phyloP scores from a whole-genome alignment of 2,329 filamentous ascomycete genomes.

The Colletotrichum noveboracense region DNA sequence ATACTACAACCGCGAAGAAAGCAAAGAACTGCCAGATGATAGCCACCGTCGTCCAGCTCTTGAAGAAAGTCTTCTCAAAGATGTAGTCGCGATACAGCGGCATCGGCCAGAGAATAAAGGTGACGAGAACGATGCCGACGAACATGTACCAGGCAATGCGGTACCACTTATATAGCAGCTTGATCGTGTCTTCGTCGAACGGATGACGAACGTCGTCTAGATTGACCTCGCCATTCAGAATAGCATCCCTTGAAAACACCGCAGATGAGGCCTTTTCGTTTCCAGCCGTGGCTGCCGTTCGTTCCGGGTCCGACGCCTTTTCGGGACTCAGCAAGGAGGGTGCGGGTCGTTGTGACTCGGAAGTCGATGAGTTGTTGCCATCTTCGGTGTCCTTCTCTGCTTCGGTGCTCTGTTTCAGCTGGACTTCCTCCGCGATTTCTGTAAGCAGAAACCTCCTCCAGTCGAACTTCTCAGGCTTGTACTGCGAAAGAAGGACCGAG shows the following conservation, averaged over 20 bases:
- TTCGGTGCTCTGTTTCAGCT: not conserved
- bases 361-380: not conserved
- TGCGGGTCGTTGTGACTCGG: not conserved
- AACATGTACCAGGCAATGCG: not conserved
- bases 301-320: not conserved
- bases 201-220: not conserved
- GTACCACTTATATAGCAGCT: not conserved
- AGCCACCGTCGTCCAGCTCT: conserved; percentile 53
- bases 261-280: not conserved
- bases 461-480: not conserved
- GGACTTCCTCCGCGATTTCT: not conserved
- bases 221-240: not conserved
- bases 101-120: conserved; percentile 49
- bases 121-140: not conserved
- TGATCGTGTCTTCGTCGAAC: not conserved
- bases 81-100: conserved; percentile 60
- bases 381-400: not conserved
- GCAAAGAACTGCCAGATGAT: conserved; percentile 48
- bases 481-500: not conserved
- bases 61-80: conserved; percentile 52
- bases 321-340: not conserved
- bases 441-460: not conserved
- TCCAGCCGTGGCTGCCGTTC: not conserved
- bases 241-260: not conserved
- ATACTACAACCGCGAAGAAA: not conserved